These are phyloP conservation scores for Asterochloris sp. DNA, from an alignment of 139 green algal species.

Conservation along the genomic window DNA sequence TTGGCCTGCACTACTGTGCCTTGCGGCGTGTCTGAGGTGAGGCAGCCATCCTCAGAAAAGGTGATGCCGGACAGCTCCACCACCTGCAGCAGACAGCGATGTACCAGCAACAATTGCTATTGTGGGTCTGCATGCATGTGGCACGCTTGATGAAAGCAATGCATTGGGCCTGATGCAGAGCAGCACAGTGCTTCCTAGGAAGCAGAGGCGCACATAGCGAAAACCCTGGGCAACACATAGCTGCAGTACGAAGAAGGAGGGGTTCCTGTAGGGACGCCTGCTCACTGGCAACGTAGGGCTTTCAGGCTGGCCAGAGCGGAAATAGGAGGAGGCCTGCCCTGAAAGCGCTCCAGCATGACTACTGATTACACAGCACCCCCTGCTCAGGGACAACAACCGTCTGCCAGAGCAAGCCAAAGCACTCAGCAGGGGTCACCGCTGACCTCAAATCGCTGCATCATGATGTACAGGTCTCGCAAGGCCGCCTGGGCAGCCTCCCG, in stretches of 20 bases:
- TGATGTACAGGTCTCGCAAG: slow-evolving; percentile 66
- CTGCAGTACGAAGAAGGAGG: background rate
- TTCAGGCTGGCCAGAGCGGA: background rate
- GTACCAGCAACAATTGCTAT: too few relatives aligned
- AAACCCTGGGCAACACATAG: background rate
- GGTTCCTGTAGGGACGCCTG: background rate
- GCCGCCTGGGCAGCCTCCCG: slow-evolving; percentile 34
- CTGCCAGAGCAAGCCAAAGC: background rate
- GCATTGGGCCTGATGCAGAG: background rate
- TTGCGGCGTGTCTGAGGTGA: too few relatives aligned
- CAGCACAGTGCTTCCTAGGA: background rate
- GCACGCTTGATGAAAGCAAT: background rate
- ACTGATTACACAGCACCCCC: too few relatives aligned
- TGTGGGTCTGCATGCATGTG: background rate
- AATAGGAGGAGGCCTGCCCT: background rate
- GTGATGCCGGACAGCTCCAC: too few relatives aligned
- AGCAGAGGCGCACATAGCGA: background rate
- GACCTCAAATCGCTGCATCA: slow-evolving; percentile 46
- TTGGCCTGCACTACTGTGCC: too few relatives aligned
- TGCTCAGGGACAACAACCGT: too few relatives aligned
- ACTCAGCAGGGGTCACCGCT: background rate
- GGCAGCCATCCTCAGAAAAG: too few relatives aligned
- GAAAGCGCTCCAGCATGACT: background rate
- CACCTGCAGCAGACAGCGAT: too few relatives aligned
- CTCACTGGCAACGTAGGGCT: background rate